These are phyloP conservation scores for Helotiales sp. DNA, from an alignment of 2,329 filamentous ascomycete species.

Conservation along the genomic window DNA sequence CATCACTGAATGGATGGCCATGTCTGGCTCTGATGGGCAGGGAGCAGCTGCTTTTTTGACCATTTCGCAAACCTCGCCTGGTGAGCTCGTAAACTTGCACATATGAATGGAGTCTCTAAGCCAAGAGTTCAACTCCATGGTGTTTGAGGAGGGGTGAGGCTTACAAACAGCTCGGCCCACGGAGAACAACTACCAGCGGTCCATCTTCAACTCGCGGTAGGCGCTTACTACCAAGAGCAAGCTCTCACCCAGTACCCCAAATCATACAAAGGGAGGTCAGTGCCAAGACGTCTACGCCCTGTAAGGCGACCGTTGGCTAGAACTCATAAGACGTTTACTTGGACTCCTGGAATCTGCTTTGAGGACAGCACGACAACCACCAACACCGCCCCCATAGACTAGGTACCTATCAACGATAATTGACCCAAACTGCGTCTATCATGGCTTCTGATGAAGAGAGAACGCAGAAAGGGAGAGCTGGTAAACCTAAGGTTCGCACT, in stretches of 20 bases:
- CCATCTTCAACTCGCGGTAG: neutral
- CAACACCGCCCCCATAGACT: neutral
- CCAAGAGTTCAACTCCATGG: neutral
- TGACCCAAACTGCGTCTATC: neutral
- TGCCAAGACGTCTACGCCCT: neutral
- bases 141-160: neutral
- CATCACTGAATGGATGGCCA: neutral
- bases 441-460: slow-evolving; percentile 1
- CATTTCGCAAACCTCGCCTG: neutral
- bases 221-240: neutral
- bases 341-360: neutral
- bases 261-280: neutral
- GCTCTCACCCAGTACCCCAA: neutral
- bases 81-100: neutral
- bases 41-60: neutral
- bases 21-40: neutral
- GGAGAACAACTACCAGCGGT: neutral
- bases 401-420: neutral
- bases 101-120: neutral
- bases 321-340: neutral
- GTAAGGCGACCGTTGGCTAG: neutral
- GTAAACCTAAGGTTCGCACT: slow-evolving; percentile 13
- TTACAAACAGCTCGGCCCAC: neutral
- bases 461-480: neutral
- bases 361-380: neutral